Evolutionary conservation across 129 eudicot genomes (phyloP), one percentile per base, ranked within the genome.

Genomic region (Pseudognaphalium luteoalbum): DNA sequence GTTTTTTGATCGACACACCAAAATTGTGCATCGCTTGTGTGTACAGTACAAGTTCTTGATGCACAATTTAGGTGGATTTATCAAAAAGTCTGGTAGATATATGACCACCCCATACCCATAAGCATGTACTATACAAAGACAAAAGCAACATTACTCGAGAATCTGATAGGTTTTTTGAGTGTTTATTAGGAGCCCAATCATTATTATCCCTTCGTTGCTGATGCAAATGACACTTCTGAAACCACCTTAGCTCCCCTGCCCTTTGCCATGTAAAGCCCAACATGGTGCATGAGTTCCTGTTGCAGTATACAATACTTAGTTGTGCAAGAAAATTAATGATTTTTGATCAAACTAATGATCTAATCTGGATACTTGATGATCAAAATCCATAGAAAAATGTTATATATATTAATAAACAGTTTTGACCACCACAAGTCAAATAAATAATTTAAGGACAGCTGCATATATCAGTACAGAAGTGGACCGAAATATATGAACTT

Each of bases 191-290:
- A 29, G 54, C 28, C 62, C 62, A 54, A 29, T 7, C 39, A 21
- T 34, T 35, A 73, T 72, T 50, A 64, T 77, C 76, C 50, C 67
- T 77, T 67, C 61, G 70, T 68, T 68, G 67, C 15, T 35, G 74
- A 63, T 67, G 68, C 80, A 83, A 83, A 83, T 42, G 88, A 90
- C 76, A 94, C 93, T 75, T 94, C 76, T 39, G 97, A 91, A 58
- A 89, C 97, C 70, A 94, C 91, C 73, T 89, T 91, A 71, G 98
- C 98, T 80, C 98, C 98, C 85, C 98, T 91, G 70, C 98, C 81
- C 83, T 79, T 86, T 68, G 98, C 97, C 83, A 94, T 86, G 90
- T 94, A 94, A 68, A 94, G 93, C 71, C 98, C 98, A 54, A 94
- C 78, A 73, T 94, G 97, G 79, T 91, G 98, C 98, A 94, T 94